Evolutionary conservation across 495 filamentous ascomycete genomes (phyloP), one percentile per base, ranked within the genome.

Genomic region (Aspergillus indologenus): DNA sequence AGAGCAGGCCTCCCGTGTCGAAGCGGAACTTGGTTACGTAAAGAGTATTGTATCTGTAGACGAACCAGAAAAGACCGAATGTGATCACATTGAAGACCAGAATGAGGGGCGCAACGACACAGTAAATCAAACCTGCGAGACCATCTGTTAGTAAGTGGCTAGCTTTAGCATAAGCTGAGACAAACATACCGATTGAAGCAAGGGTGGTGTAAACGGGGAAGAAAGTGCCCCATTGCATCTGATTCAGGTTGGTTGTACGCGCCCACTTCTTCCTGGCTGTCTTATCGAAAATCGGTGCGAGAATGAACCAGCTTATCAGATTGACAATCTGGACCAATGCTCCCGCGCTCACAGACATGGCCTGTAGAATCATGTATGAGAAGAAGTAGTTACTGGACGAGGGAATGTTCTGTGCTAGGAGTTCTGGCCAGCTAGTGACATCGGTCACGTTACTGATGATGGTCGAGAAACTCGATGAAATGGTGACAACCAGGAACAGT

Each of bases 181-280:
- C 17, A 22, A 20, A 68, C 81, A 61, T 73, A 84, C 83, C 93
- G 62, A 98, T 98, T 65, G 89, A 92, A 53, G 92, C 94, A 55
- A 98, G 85, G 63, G 93, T 96, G 15, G 94, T 98, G 72, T 96
- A 98, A 3, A 96, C 86, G 0, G 94, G 94, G 69, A 97, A 98
- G 75, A 92, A 93, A 3, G 85, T 90, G 7, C 94, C 94, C 93
- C 95, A 98, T 61, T 87, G 84, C 65, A 96, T 85, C 56, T 81
- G 82, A 48, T 87, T 84, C 43, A 98, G 76, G 45, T 82, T 84
- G 7, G 90, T 91, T 59, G 96, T 90, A 54, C 95, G 87, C 5
- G 74, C 81, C 86, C 91, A 98, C 68, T 97, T 96, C 63, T 90
- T 84, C 55, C 94, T 82, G 2, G 93, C 90, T 7, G 94, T 98